A percentile compares a stretch with the other conserved stretches of the same genome.
These are phyloP conservation scores for Atkinsonella hypoxylon DNA, from an alignment of 2,329 filamentous ascomycete genomes.

Conservation along the genomic window DNA sequence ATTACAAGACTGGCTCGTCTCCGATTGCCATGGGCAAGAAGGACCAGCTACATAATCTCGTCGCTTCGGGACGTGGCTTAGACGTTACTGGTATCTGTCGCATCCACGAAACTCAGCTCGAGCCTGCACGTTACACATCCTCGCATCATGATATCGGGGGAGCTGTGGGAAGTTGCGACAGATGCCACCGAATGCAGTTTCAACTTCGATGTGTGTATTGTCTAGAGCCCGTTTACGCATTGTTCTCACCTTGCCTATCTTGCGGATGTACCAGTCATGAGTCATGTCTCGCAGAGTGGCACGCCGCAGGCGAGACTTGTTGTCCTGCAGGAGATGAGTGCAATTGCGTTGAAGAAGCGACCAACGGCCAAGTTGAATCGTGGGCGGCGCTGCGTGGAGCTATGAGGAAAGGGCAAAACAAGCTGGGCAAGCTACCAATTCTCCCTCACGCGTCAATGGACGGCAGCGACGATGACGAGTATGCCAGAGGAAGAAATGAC, in stretches of 20 bases:
- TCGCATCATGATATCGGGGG: slow-evolving; percentile 28
- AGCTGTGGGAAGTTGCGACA: slow-evolving; percentile 36
- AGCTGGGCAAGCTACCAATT: slow-evolving; percentile 10
- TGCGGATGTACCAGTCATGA: slow-evolving; percentile 53
- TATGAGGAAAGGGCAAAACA: slow-evolving; percentile 20
- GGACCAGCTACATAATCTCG: slow-evolving; percentile 37
- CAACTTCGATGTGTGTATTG: slow-evolving; percentile 53
- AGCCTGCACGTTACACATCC: slow-evolving; percentile 40
- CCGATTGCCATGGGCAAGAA: slow-evolving; percentile 46
- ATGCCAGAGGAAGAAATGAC: slow-evolving; percentile 10
- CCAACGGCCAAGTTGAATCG: slow-evolving; percentile 45
- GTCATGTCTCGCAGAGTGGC: slow-evolving; percentile 46
- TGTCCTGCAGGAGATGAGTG: slow-evolving; percentile 57
- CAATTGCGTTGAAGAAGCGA: slow-evolving; percentile 45
- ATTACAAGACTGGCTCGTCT: slow-evolving; percentile 30
- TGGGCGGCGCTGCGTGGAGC: slow-evolving; percentile 38
- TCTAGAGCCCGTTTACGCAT: slow-evolving; percentile 44
- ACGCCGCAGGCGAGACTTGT: slow-evolving; percentile 39
- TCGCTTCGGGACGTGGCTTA: slow-evolving; percentile 42
- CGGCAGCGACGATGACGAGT: slow-evolving; percentile 17
- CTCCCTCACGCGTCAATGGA: slow-evolving; percentile 19
- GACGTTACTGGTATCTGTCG: slow-evolving; percentile 53
- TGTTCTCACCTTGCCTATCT: slow-evolving; percentile 49
- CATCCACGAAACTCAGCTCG: slow-evolving; percentile 49
- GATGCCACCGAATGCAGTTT: slow-evolving; percentile 42